Percentiles rank a stretch among this genome's conserved stretches.
phyloP scores from a whole-genome alignment of 2,329 filamentous ascomycete species.

The Xylaria sp. region DNA sequence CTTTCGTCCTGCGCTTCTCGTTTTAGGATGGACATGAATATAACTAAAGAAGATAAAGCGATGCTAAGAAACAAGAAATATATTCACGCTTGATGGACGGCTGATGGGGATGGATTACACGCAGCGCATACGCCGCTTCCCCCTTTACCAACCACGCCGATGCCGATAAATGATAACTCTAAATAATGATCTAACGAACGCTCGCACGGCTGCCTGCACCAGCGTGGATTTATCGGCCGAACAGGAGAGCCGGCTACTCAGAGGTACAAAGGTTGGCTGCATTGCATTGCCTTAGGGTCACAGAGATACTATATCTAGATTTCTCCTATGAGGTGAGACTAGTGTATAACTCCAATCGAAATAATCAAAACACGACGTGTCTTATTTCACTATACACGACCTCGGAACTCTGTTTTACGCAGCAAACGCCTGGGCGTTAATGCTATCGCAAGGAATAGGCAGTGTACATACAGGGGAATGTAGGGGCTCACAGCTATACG shows the following conservation, averaged over 20 bases:
- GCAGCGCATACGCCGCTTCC: neutral
- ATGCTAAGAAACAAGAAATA: neutral
- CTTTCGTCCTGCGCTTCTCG: slow-evolving; percentile 43
- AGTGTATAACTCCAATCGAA: neutral
- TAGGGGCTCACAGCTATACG: neutral
- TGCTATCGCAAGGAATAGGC: neutral
- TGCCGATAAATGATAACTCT: neutral
- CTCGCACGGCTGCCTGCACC: too few species aligned
- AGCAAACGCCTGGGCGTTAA: neutral
- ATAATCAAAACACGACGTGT: neutral
- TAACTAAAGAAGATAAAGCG: neutral
- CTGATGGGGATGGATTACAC: neutral
- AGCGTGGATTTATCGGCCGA: neutral
- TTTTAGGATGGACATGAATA: slow-evolving; percentile 43
- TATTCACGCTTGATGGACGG: neutral
- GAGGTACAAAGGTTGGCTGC: neutral
- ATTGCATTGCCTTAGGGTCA: neutral
- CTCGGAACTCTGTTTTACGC: neutral
- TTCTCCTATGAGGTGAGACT: neutral
- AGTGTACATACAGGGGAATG: neutral
- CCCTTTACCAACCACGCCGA: neutral
- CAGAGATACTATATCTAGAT: neutral
- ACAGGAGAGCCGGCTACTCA: neutral
- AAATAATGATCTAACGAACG: neutral
- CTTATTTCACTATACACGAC: neutral